Evolutionary conservation across 805 yeast species (phyloP), one percentile per base, ranked within the genome.

Genomic region (Kuraishia hungarica): DNA sequence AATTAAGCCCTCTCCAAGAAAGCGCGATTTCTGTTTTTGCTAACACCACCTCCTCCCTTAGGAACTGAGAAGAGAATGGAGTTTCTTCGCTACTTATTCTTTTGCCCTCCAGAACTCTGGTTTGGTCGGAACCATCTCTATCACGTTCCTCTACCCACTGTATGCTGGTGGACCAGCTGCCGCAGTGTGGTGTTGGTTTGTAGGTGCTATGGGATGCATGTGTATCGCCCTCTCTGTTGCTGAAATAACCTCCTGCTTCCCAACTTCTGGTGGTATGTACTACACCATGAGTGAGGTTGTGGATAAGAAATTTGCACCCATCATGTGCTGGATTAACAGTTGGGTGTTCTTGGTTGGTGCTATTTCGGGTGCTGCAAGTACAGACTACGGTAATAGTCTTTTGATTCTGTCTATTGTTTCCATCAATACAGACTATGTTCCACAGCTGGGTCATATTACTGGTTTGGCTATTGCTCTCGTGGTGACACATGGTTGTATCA

Each of bases 21-120:
- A 28, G 35, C 35, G n/a, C n/a, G n/a, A n/a, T n/a, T n/a, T n/a
- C n/a, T 6, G 10, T 28, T 11, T 11, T 28, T 7, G 11, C 35
- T 28, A 28, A 28, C 35, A 35, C 43, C 4, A 26, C 29, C 5
- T 6, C 10, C 29, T 5, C 29, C 3, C 17, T 13, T 35, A 77
- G 64, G 88, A 83, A 59, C 72, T 84, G 57, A 71, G 67, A 56
- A 77, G 89, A 66, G 76, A 73, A 52, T 84, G 81, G 67, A 74
- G 80, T 19, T 75, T 82, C 55, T 60, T 82, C 50, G 81, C 84
- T 51, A 83, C 84, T 15, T 82, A 80, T 60, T 84, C 86, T 2
- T 82, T 82, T 59, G 86, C 86, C 3, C 76, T 81, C 49, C 79
- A 84, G 29, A 82, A 82, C 59, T 83, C 85, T 66, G 87, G 87